Percentiles rank a stretch among this genome's conserved stretches.
Evolutionary conservation across 1,284 basidiomycete genomes (phyloP).

Genomic region (Sparassis latifolia): DNA sequence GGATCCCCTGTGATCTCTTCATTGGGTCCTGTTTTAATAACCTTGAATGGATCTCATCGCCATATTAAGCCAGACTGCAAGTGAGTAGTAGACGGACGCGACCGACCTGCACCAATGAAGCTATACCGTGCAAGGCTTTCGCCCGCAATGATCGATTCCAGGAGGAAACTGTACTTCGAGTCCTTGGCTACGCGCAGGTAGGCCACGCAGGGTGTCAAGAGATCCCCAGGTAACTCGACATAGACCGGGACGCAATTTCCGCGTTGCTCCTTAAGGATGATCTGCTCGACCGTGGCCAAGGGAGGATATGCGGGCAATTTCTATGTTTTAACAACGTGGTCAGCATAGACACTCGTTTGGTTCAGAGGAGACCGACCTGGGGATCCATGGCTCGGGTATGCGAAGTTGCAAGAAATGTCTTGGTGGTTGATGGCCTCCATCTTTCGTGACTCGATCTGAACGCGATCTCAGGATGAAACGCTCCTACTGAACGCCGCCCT

Average conservation of each 20-base stretch:
- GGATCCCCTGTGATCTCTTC: slow-evolving; percentile 88
- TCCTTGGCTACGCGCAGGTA: slow-evolving; percentile 92
- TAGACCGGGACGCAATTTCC: slow-evolving; percentile 94
- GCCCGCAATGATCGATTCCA: slow-evolving; percentile 89
- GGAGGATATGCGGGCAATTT: slow-evolving; percentile 61
- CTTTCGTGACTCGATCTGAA: too few species aligned
- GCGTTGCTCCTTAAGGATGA: slow-evolving; percentile 69
- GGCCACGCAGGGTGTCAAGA: slow-evolving; percentile 95
- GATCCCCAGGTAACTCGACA: slow-evolving; percentile 89
- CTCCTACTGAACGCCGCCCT: too few species aligned
- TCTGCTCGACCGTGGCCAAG: slow-evolving; percentile 61
- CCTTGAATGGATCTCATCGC: slow-evolving; percentile 80
- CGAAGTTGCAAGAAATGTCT: background rate
- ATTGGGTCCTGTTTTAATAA: slow-evolving; percentile 83
- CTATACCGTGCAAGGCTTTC: slow-evolving; percentile 92
- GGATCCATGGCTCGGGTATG: slow-evolving; percentile 45
- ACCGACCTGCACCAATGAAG: slow-evolving; percentile 90
- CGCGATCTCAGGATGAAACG: too few species aligned
- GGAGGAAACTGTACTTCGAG: slow-evolving; percentile 86
- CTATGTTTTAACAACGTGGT: slow-evolving; percentile 28
- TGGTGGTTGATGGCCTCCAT: too few species aligned
- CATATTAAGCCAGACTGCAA: background rate
- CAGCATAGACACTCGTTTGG: background rate
- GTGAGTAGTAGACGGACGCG: background rate
- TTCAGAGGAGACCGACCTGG: slow-evolving; percentile 34